A percentile compares a stretch with the other conserved stretches of the same genome.
Evolutionary conservation across 352 stramenopile species (phyloP).

Genomic region (Phytophthora meadii): DNA sequence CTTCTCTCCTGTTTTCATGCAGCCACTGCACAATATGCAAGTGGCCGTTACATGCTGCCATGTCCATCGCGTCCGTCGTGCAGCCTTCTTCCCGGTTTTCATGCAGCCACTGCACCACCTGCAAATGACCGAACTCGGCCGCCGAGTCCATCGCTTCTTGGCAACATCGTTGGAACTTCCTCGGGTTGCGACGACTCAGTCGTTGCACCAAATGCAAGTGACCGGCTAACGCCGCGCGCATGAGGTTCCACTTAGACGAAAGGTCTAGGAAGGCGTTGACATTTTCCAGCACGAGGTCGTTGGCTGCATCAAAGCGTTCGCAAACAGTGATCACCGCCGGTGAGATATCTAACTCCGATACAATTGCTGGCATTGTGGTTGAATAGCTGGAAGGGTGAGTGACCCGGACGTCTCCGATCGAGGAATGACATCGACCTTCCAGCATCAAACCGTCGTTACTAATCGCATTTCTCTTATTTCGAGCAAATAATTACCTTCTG

Average conservation of each 20-base stretch:
- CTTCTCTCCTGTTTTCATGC: conserved; percentile 58
- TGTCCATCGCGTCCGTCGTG: conserved; percentile 74
- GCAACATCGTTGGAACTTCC: conserved; percentile 57
- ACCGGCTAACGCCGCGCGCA: conserved; percentile 55
- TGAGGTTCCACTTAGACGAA: conserved; percentile 60
- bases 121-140: conserved; percentile 66
- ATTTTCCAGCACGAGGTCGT: conserved; percentile 56
- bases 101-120: conserved; percentile 69
- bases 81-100: conserved; percentile 54
- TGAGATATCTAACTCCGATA: conserved; percentile 34
- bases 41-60: conserved; percentile 66
- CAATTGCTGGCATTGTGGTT: neutral
- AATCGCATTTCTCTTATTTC: conserved; percentile 5
- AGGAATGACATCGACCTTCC: conserved; percentile 12
- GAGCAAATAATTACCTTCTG: neutral
- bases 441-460: conserved; percentile 12
- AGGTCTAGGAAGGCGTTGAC: conserved; percentile 68
- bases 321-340: conserved; percentile 60
- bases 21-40: conserved; percentile 66
- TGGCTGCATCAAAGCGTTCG: conserved; percentile 45
- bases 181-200: conserved; percentile 43
- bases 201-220: conserved; percentile 59
- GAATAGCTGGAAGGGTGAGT: neutral
- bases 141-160: conserved; percentile 69
- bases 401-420: conserved; percentile 11